Base-by-base conservation (phyloP, 192 early-diverging fungal species). In the Backusella tarrabulga region DNA sequence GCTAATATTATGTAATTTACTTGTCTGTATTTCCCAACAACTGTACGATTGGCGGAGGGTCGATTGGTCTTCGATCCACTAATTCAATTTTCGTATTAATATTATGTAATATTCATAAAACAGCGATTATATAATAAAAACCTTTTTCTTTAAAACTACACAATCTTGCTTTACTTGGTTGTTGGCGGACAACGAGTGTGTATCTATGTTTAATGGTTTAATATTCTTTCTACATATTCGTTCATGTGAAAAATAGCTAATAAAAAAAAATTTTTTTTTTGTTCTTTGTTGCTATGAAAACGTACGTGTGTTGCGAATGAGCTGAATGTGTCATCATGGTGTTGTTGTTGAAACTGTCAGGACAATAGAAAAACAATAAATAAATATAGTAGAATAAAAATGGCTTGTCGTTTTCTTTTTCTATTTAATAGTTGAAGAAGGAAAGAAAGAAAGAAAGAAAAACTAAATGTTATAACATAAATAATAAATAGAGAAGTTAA, bases 91-190 rank as follows among this genome's bases (percentile, higher is more conserved):
- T 26, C 8, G 54, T 14, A 29, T 63, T 56, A 29, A 29, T 63
- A 63, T 63, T 29, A 63, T 29, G 46, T 50, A 50, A 50, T 50
- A 44, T 44, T 44, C 42, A 44, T 17, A 50, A 50, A 17, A 17
- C 6, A 50, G 2, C 11, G 23, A 63, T 63, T 29, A 63, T 63
- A 29, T 29, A 63, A 63, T 63, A 63, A 29, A 12, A 29, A 93
- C 94, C 95, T 89, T 97, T 97, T 80, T 95, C 96, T 75, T 93
- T 94, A 81, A 95, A 94, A 73, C 96, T 94, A 81, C 96, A 97
- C 89, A 96, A 93, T 75, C 96, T 88, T 21, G 94, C 94, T 86
- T 94, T 95, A 80, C 93, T 91, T 40, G 96, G 96, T 86, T 96
- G 91, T 80, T 97, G 96, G 11, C 92, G 86, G 23, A 97, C 86